phyloP scores from a whole-genome alignment of 2,329 filamentous ascomycete species.

The Grosmannia clavigera region DNA sequence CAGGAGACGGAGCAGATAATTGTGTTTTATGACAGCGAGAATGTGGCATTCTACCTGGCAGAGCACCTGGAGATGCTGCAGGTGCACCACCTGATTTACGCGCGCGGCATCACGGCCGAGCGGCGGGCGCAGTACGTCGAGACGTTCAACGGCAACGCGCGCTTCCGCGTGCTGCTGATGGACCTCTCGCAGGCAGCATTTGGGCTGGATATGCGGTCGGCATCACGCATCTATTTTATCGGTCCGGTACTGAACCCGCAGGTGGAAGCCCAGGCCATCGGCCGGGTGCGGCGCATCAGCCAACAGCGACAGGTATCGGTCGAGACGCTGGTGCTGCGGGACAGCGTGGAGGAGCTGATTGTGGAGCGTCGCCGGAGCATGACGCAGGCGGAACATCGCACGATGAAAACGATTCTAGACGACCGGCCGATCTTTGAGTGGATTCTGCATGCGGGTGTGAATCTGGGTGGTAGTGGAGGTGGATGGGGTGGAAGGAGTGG shows the following conservation, averaged over 20 bases:
- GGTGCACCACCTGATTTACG: constrained; percentile 54
- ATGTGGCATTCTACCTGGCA: constrained; percentile 75
- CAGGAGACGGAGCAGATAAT: constrained; percentile 72
- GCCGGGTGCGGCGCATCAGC: constrained; percentile 77
- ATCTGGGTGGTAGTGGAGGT: constrained; percentile 6
- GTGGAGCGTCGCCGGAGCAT: constrained; percentile 60
- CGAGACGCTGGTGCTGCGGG: constrained; percentile 70
- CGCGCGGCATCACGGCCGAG: constrained; percentile 45
- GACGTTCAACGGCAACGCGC: constrained; percentile 56
- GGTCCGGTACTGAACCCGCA: constrained; percentile 78
- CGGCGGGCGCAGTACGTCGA: constrained; percentile 64
- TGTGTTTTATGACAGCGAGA: constrained; percentile 84
- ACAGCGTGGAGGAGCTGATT: constrained; percentile 78
- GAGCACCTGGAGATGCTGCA: constrained; percentile 64
- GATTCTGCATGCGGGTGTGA: constrained; percentile 41
- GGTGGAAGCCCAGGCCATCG: constrained; percentile 82
- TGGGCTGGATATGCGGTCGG: constrained; percentile 72
- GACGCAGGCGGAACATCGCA: constrained; percentile 52
- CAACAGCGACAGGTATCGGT: constrained; percentile 69
- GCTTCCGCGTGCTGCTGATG: constrained; percentile 72
- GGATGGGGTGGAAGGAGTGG: background rate
- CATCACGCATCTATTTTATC: constrained; percentile 79
- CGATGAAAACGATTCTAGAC: constrained; percentile 44
- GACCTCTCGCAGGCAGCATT: constrained; percentile 83
- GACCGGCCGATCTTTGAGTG: constrained; percentile 44